Evolutionary conservation across 768 basidiomycete species (phyloP).

Genomic region (Auriscalpium vulgare): DNA sequence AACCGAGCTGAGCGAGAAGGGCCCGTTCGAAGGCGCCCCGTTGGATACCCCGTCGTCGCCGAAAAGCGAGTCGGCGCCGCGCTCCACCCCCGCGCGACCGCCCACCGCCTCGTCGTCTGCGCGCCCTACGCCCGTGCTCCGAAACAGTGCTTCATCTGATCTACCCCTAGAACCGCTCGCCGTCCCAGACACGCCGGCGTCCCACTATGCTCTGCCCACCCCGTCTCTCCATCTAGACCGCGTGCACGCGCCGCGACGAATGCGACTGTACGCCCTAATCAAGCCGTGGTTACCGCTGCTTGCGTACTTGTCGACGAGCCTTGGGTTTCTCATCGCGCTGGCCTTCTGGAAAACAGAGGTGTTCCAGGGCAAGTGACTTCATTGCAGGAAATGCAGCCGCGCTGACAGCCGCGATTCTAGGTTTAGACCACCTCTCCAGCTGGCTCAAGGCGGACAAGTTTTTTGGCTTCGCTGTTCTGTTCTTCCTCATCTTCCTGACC

Average conservation of each 20-base stretch:
- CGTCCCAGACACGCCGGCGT: neutral
- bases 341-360: slow-evolving; percentile 78
- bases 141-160: no score
- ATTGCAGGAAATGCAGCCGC: slow-evolving; percentile 7
- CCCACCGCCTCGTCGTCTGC: no score
- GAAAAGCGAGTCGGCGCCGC: no score
- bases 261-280: slow-evolving; percentile 35
- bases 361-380: slow-evolving; percentile 57
- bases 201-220: slow-evolving; percentile 11
- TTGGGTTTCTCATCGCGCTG: slow-evolving; percentile 74
- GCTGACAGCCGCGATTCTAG: slow-evolving; percentile 30
- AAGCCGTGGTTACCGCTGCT: slow-evolving; percentile 74
- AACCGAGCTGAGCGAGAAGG: no score
- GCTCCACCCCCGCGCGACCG: no score
- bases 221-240: slow-evolving; percentile 13
- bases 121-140: no score
- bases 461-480: slow-evolving; percentile 73
- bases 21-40: no score
- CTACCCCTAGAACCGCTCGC: no score
- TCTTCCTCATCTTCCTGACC: slow-evolving; percentile 75
- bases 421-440: slow-evolving; percentile 72
- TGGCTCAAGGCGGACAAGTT: slow-evolving; percentile 68
- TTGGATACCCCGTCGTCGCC: no score
- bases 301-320: slow-evolving; percentile 66
- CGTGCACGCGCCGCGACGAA: slow-evolving; percentile 12